Evolutionary conservation across 305 asterid genomes (phyloP).

Genomic region (Rubia tinctorum): DNA sequence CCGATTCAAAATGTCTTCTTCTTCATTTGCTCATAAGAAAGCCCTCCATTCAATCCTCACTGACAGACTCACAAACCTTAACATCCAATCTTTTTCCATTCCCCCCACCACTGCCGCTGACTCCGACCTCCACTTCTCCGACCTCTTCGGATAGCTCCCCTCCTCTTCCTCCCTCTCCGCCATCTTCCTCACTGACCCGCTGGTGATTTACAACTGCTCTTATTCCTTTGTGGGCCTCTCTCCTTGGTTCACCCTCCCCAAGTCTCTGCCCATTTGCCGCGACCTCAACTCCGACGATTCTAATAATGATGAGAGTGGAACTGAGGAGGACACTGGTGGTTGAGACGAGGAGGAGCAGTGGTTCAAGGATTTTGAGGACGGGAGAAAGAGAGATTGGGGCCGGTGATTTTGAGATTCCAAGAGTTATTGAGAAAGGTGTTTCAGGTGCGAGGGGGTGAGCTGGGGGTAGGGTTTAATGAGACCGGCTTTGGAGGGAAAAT

Average conservation of each 20-base stretch:
- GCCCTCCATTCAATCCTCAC: conserved; percentile 56
- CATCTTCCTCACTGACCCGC: conserved; percentile 53
- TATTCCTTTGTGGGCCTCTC: conserved; percentile 92
- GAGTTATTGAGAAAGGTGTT: conserved; percentile 87
- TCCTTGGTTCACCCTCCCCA: conserved; percentile 74
- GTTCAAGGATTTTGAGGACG: conserved; percentile 20
- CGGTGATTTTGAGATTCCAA: conserved; percentile 77
- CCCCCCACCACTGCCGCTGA: conserved; percentile 47
- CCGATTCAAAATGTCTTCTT: too few species aligned
- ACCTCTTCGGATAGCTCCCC: conserved; percentile 56
- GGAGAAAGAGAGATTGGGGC: conserved; percentile 52
- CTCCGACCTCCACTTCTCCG: conserved; percentile 68
- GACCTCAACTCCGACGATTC: conserved; percentile 48
- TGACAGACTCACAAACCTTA: conserved; percentile 55
- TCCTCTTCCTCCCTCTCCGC: conserved; percentile 49
- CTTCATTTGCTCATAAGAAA: conserved; percentile 36
- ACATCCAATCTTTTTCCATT: conserved; percentile 49
- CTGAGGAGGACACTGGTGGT: conserved; percentile 14
- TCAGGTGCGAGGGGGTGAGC: too few species aligned
- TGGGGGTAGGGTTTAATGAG: too few species aligned
- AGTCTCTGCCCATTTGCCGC: conserved; percentile 45
- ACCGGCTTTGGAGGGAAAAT: too few species aligned
- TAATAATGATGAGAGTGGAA: conserved; percentile 19
- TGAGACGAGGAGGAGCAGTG: conserved; percentile 5
- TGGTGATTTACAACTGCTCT: conserved; percentile 62